These are phyloP conservation scores for Eutypella sp. DNA, from an alignment of 2,329 filamentous ascomycete species.

Conservation along the genomic window DNA sequence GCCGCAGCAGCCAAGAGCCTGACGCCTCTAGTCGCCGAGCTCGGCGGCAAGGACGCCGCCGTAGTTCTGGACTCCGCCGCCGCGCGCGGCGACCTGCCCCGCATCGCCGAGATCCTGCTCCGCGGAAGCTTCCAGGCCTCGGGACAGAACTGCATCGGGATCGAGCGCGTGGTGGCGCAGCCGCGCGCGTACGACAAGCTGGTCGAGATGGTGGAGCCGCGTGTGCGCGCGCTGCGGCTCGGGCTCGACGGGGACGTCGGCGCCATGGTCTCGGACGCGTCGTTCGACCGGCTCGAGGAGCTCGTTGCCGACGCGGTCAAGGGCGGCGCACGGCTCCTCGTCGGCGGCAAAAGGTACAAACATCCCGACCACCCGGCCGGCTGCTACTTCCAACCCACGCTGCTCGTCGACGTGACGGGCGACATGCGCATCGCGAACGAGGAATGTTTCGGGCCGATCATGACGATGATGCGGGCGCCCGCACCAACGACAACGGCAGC, in stretches of 20 bases:
- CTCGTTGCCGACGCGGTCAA: conserved; percentile 74
- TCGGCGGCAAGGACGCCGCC: conserved; percentile 92
- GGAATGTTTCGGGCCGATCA: conserved; percentile 90
- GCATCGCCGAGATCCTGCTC: conserved; percentile 78
- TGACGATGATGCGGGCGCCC: conserved; percentile 72
- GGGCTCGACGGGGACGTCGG: conserved; percentile 80
- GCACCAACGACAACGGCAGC: conserved; percentile 37
- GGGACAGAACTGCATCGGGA: conserved; percentile 96
- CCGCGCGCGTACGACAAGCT: conserved; percentile 72
- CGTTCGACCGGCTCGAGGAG: conserved; percentile 69
- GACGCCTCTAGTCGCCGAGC: conserved; percentile 84
- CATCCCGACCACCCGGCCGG: conserved; percentile 73
- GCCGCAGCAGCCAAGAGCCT: conserved; percentile 78
- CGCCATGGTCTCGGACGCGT: conserved; percentile 77
- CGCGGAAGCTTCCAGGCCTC: conserved; percentile 91
- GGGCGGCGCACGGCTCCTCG: conserved; percentile 74
- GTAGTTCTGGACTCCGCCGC: conserved; percentile 77
- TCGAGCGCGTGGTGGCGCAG: conserved; percentile 84
- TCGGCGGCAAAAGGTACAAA: conserved; percentile 65
- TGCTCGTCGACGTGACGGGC: conserved; percentile 83
- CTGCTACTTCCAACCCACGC: conserved; percentile 88
- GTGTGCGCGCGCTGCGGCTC: conserved; percentile 68
- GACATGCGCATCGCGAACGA: conserved; percentile 83
- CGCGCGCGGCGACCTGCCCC: conserved; percentile 57
- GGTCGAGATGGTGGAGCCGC: conserved; percentile 63